Evolutionary conservation across 2,329 filamentous ascomycete species (phyloP).

Genomic region (Ophiostoma perfectum): DNA sequence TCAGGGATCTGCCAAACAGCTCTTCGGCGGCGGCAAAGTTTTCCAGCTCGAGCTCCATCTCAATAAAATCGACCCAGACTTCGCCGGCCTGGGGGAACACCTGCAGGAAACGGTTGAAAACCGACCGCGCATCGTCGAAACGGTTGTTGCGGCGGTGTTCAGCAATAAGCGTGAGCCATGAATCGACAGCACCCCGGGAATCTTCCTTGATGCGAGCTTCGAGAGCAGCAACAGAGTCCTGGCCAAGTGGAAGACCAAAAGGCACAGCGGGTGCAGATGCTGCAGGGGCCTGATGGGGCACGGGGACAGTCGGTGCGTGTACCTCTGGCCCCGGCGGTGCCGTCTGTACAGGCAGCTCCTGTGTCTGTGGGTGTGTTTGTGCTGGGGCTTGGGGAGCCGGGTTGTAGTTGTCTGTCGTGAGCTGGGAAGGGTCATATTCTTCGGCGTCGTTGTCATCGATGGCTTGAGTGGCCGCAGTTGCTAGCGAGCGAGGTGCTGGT

Average conservation of each 20-base stretch:
- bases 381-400: neutral
- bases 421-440: slow-evolving; percentile 21
- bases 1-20: slow-evolving; percentile 73
- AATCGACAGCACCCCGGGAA: slow-evolving; percentile 83
- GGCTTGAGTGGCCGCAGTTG: neutral
- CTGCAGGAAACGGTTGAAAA: slow-evolving; percentile 81
- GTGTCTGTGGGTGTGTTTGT: neutral
- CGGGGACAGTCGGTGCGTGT: neutral
- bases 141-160: slow-evolving; percentile 79
- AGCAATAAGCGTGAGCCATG: slow-evolving; percentile 81
- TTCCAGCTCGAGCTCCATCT: slow-evolving; percentile 83
- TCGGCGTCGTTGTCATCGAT: slow-evolving; percentile 12
- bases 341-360: neutral
- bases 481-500: neutral
- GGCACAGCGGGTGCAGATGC: neutral
- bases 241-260: slow-evolving; percentile 37
- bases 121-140: slow-evolving; percentile 70
- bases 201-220: slow-evolving; percentile 92
- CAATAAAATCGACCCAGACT: slow-evolving; percentile 81
- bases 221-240: slow-evolving; percentile 71
- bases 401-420: slow-evolving; percentile 27
- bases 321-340: neutral
- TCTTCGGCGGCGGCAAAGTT: slow-evolving; percentile 74
- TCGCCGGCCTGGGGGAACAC: slow-evolving; percentile 86
- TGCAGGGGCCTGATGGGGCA: neutral